phyloP scores from a whole-genome alignment of 169 alveolate genomes.

The Plasmodium gaboni region DNA sequence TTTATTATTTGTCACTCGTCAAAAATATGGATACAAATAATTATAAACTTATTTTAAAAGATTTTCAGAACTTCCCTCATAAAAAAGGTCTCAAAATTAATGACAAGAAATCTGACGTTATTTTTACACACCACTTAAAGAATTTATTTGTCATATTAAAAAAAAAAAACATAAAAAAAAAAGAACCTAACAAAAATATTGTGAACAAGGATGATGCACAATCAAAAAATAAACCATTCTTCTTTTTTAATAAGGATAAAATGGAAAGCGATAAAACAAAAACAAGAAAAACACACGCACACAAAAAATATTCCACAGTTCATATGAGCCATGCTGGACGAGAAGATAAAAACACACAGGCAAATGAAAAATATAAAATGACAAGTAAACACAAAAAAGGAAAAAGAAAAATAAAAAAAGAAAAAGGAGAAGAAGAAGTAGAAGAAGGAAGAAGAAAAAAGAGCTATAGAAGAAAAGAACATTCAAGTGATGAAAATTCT shows the following conservation, averaged over 20 bases:
- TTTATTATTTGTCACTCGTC: constrained; percentile 54
- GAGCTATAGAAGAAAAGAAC: background rate
- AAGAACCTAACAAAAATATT: background rate
- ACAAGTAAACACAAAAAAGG: background rate
- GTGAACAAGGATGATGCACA: too few relatives aligned
- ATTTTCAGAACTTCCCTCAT: constrained; percentile 74
- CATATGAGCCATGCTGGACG: too few relatives aligned
- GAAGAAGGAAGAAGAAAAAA: background rate
- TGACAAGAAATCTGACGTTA: constrained; percentile 19
- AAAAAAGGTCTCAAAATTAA: constrained; percentile 53
- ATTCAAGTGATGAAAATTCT: background rate
- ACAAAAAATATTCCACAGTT: background rate
- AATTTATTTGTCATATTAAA: constrained; percentile 41
- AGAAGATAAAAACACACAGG: background rate
- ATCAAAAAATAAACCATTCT: background rate
- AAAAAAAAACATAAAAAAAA: constrained; percentile 14
- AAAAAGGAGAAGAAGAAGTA: background rate
- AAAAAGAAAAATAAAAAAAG: background rate
- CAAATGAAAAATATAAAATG: background rate
- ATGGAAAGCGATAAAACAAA: background rate
- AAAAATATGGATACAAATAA: constrained; percentile 16
- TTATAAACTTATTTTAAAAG: constrained; percentile 50
- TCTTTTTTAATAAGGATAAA: constrained; percentile 1
- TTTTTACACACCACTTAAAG: constrained; percentile 44
- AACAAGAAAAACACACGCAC: background rate